Evolutionary conservation across 306 rosid genomes (phyloP).

Genomic region (Castanea mollissima): DNA sequence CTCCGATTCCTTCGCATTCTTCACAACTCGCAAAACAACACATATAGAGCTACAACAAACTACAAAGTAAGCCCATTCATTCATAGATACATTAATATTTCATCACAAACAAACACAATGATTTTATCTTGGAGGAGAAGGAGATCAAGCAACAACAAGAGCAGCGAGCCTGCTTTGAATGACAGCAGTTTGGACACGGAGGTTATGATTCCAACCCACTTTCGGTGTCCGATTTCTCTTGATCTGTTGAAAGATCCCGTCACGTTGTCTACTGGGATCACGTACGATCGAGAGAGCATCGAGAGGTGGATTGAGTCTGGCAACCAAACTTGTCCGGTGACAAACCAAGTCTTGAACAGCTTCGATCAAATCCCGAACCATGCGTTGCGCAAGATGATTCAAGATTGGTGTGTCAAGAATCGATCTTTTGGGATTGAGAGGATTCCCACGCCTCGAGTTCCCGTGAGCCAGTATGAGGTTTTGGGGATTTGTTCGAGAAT

Average conservation of each 20-base stretch:
- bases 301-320: slow-evolving; percentile 80
- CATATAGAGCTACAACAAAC: too few relatives aligned
- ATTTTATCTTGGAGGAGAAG: slow-evolving; percentile 57
- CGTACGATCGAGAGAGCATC: slow-evolving; percentile 80
- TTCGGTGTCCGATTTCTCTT: slow-evolving; percentile 71
- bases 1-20: not conserved
- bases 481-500: slow-evolving; percentile 42
- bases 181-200: slow-evolving; percentile 42
- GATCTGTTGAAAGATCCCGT: slow-evolving; percentile 93
- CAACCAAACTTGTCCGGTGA: slow-evolving; percentile 66
- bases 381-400: slow-evolving; percentile 63
- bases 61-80: not conserved
- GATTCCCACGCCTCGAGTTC: slow-evolving; percentile 87
- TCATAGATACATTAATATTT: not conserved
- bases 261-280: slow-evolving; percentile 67
- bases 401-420: slow-evolving; percentile 81
- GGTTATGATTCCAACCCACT: slow-evolving; percentile 53
- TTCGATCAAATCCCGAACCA: slow-evolving; percentile 77
- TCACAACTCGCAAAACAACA: not conserved
- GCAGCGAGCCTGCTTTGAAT: slow-evolving; percentile 13
- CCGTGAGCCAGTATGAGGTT: slow-evolving; percentile 48
- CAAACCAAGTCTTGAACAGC: slow-evolving; percentile 45
- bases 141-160: slow-evolving; percentile 38
- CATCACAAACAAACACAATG: slow-evolving; percentile 29
- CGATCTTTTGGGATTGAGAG: slow-evolving; percentile 73